phyloP scores from a whole-genome alignment of 108 stramenopile genomes.

The Aurantiochytrium sp. region DNA sequence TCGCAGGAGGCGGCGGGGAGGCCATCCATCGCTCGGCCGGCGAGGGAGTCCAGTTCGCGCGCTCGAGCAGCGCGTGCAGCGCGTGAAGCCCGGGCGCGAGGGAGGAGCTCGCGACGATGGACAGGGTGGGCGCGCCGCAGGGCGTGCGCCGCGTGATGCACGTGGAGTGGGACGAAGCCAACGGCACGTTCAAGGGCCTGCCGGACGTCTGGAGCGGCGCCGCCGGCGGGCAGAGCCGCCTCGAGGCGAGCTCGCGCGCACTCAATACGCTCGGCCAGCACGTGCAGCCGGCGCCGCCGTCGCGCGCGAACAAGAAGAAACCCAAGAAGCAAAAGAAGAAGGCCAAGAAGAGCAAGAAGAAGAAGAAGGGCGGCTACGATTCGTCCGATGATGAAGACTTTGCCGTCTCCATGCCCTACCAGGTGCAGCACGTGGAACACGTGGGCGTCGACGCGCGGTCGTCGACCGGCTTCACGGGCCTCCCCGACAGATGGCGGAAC shows the following conservation, averaged over 20 bases:
- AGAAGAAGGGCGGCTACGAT: not conserved
- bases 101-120: not conserved
- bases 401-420: conserved; percentile 34
- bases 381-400: not conserved
- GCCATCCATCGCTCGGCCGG: too few species aligned
- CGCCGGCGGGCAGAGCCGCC: not conserved
- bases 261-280: not conserved
- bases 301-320: not conserved
- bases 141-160: not conserved
- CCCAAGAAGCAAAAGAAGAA: not conserved
- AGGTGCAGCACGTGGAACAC: conserved; percentile 47
- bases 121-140: not conserved
- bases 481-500: conserved; percentile 43
- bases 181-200: conserved; percentile 27
- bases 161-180: not conserved
- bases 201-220: conserved; percentile 21
- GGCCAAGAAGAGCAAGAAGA: not conserved
- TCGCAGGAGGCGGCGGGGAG: too few species aligned
- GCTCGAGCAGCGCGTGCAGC: too few species aligned
- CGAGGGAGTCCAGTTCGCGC: too few species aligned
- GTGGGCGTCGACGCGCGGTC: conserved; percentile 33
- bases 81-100: too few species aligned
- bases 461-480: conserved; percentile 40
- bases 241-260: not conserved
- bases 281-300: not conserved